phyloP scores from a whole-genome alignment of 2,329 filamentous ascomycete species.

The Talaromyces piceae region DNA sequence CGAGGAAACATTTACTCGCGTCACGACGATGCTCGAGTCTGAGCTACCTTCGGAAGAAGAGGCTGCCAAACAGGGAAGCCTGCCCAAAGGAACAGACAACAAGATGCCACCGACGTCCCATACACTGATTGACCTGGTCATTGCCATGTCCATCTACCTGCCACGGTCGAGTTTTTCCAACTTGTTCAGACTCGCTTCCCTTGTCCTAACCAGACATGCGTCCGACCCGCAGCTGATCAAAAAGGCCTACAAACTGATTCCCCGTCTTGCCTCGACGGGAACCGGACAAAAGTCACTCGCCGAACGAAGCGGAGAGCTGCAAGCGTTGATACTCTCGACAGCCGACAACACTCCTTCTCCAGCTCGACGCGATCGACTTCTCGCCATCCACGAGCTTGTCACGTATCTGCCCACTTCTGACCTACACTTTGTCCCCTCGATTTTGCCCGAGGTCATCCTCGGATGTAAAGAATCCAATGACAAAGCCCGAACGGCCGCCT shows the following conservation, averaged over 20 bases:
- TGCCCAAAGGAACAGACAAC: conserved; percentile 58
- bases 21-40: conserved; percentile 72
- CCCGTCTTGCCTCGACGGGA: conserved; percentile 75
- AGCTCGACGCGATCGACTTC: conserved; percentile 75
- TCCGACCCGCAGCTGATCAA: conserved; percentile 87
- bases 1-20: conserved; percentile 79
- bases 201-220: conserved; percentile 63
- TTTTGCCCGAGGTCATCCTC: conserved; percentile 90
- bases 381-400: conserved; percentile 73
- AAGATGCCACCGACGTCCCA: conserved; percentile 87
- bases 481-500: conserved; percentile 79
- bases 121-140: conserved; percentile 92
- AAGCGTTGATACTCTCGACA: conserved; percentile 70
- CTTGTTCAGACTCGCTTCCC: conserved; percentile 78
- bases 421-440: conserved; percentile 85
- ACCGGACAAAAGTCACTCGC: conserved; percentile 67
- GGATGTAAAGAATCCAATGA: conserved; percentile 98
- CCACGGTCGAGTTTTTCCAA: conserved; percentile 76
- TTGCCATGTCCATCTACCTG: conserved; percentile 90
- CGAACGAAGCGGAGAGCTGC: conserved; percentile 70
- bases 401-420: conserved; percentile 68
- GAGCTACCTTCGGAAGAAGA: conserved; percentile 59
- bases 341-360: conserved; percentile 80
- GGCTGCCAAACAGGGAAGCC: conserved; percentile 54
- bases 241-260: conserved; percentile 98